Evolutionary conservation across 257 asterid genomes (phyloP).

Genomic region (Petunia axillaris): DNA sequence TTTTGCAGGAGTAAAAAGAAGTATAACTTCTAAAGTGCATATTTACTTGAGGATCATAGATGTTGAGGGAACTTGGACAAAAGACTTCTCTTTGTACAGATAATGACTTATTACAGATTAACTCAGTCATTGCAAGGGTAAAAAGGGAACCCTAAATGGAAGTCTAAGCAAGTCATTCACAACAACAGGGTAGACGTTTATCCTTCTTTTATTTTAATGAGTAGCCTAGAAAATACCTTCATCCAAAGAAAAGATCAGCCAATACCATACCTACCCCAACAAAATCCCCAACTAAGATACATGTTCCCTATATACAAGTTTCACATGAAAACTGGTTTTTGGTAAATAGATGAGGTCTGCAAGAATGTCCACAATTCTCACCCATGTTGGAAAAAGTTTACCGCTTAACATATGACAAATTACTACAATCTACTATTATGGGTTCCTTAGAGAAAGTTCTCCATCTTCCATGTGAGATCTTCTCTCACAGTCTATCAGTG

Average conservation of each 20-base stretch:
- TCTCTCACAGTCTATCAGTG: too few species aligned
- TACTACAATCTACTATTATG: too few species aligned
- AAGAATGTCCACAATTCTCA: too few species aligned
- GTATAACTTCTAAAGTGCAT: not conserved
- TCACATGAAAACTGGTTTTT: not conserved
- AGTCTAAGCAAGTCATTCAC: constrained; percentile 1
- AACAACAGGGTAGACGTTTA: not conserved
- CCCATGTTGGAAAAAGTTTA: too few species aligned
- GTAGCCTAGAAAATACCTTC: not conserved
- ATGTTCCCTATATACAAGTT: not conserved
- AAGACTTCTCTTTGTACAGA: constrained; percentile 10
- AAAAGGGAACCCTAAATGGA: not conserved
- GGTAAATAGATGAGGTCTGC: too few species aligned
- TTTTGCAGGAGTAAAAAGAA: not conserved
- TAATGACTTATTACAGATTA: not conserved
- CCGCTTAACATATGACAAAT: too few species aligned
- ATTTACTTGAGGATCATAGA: not conserved
- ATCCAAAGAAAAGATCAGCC: not conserved
- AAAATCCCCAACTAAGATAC: not conserved
- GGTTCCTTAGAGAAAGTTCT: too few species aligned
- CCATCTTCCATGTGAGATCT: too few species aligned
- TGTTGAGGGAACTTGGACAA: not conserved
- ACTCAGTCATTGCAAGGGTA: not conserved
- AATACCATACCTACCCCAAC: too few species aligned
- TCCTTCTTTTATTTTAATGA: not conserved